These are phyloP conservation scores for Fagus sylvatica DNA, from an alignment of 306 rosid species.

Conservation along the genomic window DNA sequence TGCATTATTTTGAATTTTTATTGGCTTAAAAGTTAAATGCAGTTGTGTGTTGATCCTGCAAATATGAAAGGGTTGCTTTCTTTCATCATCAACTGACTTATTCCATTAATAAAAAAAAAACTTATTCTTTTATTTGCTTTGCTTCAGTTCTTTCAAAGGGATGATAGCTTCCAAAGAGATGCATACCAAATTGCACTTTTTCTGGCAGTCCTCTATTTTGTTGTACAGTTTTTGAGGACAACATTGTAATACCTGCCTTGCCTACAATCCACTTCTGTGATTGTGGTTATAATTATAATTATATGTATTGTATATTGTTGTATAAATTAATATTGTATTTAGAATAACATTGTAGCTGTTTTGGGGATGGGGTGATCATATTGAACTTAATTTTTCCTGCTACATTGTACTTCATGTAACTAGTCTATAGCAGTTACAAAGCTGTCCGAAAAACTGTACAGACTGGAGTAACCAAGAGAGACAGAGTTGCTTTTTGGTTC, in stretches of 20 bases:
- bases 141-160: constrained; percentile 81
- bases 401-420: no score
- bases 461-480: no score
- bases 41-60: no score
- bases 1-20: no score
- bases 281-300: background rate
- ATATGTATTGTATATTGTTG: background rate
- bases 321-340: background rate
- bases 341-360: background rate
- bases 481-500: no score
- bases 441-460: no score
- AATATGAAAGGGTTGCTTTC: background rate
- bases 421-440: no score
- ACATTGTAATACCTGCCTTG: constrained; percentile 47
- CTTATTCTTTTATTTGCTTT: background rate
- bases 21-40: no score
- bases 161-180: constrained; percentile 77
- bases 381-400: no score
- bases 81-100: background rate
- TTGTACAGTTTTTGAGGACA: constrained; percentile 71
- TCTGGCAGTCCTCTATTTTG: constrained; percentile 72
- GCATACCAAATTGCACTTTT: constrained; percentile 76
- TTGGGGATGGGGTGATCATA: background rate
- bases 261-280: background rate
- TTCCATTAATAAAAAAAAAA: background rate